A percentile compares a stretch with the other conserved stretches of the same genome.
phyloP scores from a whole-genome alignment of 2,329 filamentous ascomycete species.

The Biscogniauxia marginata region DNA sequence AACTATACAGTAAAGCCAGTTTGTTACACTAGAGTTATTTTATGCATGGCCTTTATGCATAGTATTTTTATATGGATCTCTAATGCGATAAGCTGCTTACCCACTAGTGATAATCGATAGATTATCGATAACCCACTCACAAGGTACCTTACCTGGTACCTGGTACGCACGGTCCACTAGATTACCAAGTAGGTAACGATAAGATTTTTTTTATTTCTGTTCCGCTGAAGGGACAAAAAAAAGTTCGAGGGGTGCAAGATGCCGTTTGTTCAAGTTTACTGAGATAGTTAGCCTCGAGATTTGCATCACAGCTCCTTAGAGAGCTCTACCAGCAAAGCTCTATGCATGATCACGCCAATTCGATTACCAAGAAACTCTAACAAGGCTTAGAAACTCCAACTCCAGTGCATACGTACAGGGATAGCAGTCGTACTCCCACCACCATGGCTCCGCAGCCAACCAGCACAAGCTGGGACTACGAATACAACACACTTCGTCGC shows the following conservation, averaged over 20 bases:
- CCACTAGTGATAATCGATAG: not conserved
- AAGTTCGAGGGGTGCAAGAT: not conserved
- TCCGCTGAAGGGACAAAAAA: not conserved
- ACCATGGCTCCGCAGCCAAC: slow-evolving; percentile 59
- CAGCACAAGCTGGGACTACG: slow-evolving; percentile 74
- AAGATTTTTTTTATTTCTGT: slow-evolving; percentile 21
- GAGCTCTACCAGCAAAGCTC: too few relatives aligned
- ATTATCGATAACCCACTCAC: not conserved
- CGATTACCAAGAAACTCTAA: not conserved
- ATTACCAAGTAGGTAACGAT: slow-evolving; percentile 23
- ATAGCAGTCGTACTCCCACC: slow-evolving; percentile 4
- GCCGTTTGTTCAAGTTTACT: not conserved
- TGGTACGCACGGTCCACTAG: slow-evolving; percentile 3
- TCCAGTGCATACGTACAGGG: not conserved
- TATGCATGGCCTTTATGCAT: too few relatives aligned
- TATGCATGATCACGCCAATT: too few relatives aligned
- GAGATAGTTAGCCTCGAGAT: not conserved
- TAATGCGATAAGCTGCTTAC: not conserved
- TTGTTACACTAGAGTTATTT: too few relatives aligned
- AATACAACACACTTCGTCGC: slow-evolving; percentile 81
- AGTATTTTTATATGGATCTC: too few relatives aligned
- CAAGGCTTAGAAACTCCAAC: not conserved
- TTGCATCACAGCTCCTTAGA: not conserved
- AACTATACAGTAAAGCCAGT: too few relatives aligned
- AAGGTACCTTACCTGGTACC: too few relatives aligned